Evolutionary conservation across 1,284 basidiomycete genomes (phyloP), one percentile per base, ranked within the genome.

Genomic region (Boletus hoseneyae): DNA sequence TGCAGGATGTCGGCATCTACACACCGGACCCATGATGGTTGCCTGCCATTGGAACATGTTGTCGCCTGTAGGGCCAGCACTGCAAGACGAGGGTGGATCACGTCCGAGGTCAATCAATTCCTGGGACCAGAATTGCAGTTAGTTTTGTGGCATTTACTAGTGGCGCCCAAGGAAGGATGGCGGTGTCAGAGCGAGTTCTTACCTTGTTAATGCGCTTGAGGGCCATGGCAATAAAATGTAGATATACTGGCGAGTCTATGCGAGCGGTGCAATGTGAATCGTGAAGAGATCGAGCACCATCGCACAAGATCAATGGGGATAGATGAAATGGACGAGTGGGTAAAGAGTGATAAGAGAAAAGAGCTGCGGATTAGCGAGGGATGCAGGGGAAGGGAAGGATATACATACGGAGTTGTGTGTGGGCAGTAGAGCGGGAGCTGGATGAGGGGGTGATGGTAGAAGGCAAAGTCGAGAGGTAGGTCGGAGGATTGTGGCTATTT

Each of bases 141-240:
- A 54, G 51, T n/a, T 30, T 25, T 25, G 23, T 25, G 23, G 6
- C 23, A 25, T 36, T 45, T 33, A 15, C 32, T 15, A 7, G 15
- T 52, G 51, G 57, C 56, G 59, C 59, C 50, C 13, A 15, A 46
- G 25, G 41, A 43, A 47, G 37, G 15, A 2, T 4, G 23, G 23
- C 23, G 23, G 4, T 7, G 4, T 25, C 23, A 47, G 44, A 41
- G 34, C 25, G 42, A 2, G 37, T 45, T 64, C 82, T 50, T 57
- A 93, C 94, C 88, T 96, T 97, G 89, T 94, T 96, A 79, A 97
- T 97, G 81, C 94, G 93, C 82, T 95, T 96, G 64, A 97, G 81
- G 67, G 94, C 93, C 94, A 96, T 97, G 60, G 60, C 57, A 56
- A 47, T 61, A 53, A 59, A 42, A 57, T 50, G 52, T 60, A 57